Evolutionary conservation across 768 basidiomycete species (phyloP), one percentile per base, ranked within the genome.

Genomic region (Dioszegia crocea): DNA sequence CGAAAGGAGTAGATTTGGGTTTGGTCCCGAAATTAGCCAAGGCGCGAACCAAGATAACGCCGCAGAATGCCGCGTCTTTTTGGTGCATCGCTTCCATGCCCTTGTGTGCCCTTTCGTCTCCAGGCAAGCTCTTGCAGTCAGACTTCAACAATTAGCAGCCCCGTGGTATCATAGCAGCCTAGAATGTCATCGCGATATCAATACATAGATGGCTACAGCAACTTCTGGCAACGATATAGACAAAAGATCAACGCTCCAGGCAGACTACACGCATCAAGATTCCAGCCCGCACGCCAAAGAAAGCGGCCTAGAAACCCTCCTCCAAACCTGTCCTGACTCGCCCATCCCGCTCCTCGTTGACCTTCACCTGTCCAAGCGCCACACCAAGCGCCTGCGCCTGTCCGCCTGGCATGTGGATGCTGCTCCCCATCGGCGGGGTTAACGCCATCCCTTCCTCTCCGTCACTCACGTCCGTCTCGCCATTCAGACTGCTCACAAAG

Each of bases 391-490:
- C 40, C 39, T 41, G 40, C 9, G 40, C 39, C 41, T 21, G 30
- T 19, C 26, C 45, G 23, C 26, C 26, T 5, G 30, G 17, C 56
- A 57, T 40, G 29, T 50, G 27, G 21, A 57, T 29, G 36, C 63
- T 68, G n/a, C 45, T 24, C 30, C 41, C 53, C 38, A 68, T 49
- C 23, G 64, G 63, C 30, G 66, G 66, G 4, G 66, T 68, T 30
- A 56, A 45, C 17, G 63, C 66, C 46, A 55, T 60, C 14, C 40
- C 50, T 2, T 58, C 61, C n/a, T 68, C 66, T 16, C 17, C 31
- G 24, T 14, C 24, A 38, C 63, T 17, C 56, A 58, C 16, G 47
- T 61, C 39, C 58, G 61, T 29, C 46, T 59, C 36, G 52, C 17
- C 52, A 23, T 40, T 23, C 16, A 57, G 50, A 10, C 59, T n/a